Evolutionary conservation across 2,329 filamentous ascomycete species (phyloP), one percentile per base, ranked within the genome.

Genomic region (Aspergillus eucalypticola): DNA sequence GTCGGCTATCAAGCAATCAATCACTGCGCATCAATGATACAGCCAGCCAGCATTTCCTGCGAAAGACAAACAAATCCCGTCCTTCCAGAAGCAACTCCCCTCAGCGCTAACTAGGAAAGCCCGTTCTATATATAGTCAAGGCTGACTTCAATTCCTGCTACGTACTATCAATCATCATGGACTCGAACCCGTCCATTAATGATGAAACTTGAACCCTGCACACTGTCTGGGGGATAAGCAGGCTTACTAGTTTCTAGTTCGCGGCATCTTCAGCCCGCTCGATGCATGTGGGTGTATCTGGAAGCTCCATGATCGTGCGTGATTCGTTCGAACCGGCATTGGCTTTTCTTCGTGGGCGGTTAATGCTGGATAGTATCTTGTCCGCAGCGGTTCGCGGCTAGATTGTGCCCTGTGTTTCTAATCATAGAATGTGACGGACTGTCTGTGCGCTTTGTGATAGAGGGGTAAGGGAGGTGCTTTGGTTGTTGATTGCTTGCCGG

Each of bases 341-440:
- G 38, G 29, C 15, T 32, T 39, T 32, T 39, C 21, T 35, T 53
- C 23, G 32, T 15, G 49, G 59, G 54, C 54, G 59, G 59, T 50
- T 54, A 49, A 38, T n/a, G 32, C 38, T 29, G 53, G 17, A 42
- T 25, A 27, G 25, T 27, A 17, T 35, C 58, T 44, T 38, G 46
- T 46, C 32, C 46, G 38, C 54, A 41, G 44, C 50, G 49, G 55
- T 60, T 53, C 41, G 54, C 59, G 42, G 49, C 53, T 56, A 32
- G 39, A 54, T 19, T 19, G 27, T 48, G 50, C 23, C 29, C 25
- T 35, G 38, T 6, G 60, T 60, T 57, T 62, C 60, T 60, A 62
- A 62, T 62, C 60, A 62, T 62, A 60, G 60, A 62, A 59, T 21
- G n/a, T 27, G 39, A 44, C 44, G 7, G 32, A 13, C 10, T 44